Conservation (phyloP, 2,329 filamentous ascomycete genomes). For the Epichloe gansuensis region DNA sequence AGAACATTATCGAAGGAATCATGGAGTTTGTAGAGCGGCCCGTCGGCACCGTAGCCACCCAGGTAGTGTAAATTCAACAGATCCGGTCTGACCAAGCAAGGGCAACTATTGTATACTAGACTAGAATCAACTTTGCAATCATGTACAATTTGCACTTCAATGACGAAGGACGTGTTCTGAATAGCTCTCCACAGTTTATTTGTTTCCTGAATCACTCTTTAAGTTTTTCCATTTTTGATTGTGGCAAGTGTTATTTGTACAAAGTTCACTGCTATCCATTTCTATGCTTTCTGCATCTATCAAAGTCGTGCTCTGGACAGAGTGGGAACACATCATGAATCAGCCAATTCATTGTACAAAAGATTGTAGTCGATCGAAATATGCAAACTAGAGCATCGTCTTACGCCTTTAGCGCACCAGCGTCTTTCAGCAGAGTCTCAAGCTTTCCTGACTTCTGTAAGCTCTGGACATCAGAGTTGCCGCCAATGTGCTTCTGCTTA, state of each 20-base stretch:
- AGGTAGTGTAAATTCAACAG: conserved; percentile 40
- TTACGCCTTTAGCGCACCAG: conserved; percentile 32
- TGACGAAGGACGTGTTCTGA: not conserved
- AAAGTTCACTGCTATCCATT: not conserved
- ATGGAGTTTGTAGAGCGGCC: conserved; percentile 82
- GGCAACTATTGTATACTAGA: conserved; percentile 1
- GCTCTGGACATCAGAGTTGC: conserved; percentile 73
- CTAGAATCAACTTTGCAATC: not conserved
- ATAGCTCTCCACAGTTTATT: too few species aligned
- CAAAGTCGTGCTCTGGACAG: conserved; percentile 4
- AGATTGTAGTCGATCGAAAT: not conserved
- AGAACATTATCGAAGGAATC: conserved; percentile 75
- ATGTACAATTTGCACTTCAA: too few species aligned
- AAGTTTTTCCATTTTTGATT: too few species aligned
- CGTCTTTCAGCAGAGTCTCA: conserved; percentile 28
- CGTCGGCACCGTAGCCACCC: conserved; percentile 73
- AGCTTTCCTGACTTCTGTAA: conserved; percentile 38
- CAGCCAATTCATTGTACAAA: not conserved
- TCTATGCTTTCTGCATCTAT: not conserved
- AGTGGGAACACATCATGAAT: not conserved
- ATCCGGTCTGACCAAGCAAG: not conserved
- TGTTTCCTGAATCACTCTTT: too few species aligned
- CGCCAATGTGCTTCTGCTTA: conserved; percentile 79
- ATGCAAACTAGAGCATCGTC: conserved; percentile 5
- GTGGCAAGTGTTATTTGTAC: not conserved